Evolutionary conservation across 208 protist species (phyloP).

Genomic region (Porcisia hertigi): DNA sequence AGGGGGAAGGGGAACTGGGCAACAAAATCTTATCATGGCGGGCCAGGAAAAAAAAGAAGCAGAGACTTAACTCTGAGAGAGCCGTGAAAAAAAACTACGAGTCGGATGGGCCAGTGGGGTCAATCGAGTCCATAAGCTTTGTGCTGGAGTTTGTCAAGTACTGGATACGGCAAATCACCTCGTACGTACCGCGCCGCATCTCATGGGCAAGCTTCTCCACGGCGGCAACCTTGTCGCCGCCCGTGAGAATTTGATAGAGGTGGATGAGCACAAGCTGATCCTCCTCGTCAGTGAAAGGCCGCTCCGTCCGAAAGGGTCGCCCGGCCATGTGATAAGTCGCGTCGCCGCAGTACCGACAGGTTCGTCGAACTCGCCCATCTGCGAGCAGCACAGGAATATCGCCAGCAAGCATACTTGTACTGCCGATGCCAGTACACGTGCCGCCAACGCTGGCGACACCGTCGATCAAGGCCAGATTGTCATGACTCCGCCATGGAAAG

Average conservation of each 20-base stretch:
- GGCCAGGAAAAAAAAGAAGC: too few relatives aligned
- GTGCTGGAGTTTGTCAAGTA: slow-evolving; percentile 60
- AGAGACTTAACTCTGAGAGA: not conserved
- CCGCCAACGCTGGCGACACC: slow-evolving; percentile 74
- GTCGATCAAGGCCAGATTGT: slow-evolving; percentile 81
- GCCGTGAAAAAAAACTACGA: not conserved
- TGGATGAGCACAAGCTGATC: slow-evolving; percentile 67
- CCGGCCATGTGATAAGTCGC: slow-evolving; percentile 54
- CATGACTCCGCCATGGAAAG: slow-evolving; percentile 66
- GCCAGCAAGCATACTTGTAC: slow-evolving; percentile 39
- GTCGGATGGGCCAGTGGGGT: slow-evolving; percentile 8
- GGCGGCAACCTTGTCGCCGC: slow-evolving; percentile 62
- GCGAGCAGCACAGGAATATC: not conserved
- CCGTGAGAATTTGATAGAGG: slow-evolving; percentile 66
- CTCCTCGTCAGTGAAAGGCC: slow-evolving; percentile 68
- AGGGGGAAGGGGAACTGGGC: too few relatives aligned
- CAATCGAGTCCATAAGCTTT: slow-evolving; percentile 58
- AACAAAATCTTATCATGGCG: too few relatives aligned
- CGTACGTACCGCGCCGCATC: slow-evolving; percentile 62
- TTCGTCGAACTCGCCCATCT: not conserved
- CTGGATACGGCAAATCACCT: slow-evolving; percentile 78
- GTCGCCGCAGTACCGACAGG: slow-evolving; percentile 67
- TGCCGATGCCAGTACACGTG: slow-evolving; percentile 67
- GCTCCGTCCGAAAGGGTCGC: slow-evolving; percentile 32
- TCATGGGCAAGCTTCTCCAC: slow-evolving; percentile 69